Evolutionary conservation across 768 basidiomycete genomes (phyloP), one percentile per base, ranked within the genome.

Genomic region (Omphalotus guepiniiformis): DNA sequence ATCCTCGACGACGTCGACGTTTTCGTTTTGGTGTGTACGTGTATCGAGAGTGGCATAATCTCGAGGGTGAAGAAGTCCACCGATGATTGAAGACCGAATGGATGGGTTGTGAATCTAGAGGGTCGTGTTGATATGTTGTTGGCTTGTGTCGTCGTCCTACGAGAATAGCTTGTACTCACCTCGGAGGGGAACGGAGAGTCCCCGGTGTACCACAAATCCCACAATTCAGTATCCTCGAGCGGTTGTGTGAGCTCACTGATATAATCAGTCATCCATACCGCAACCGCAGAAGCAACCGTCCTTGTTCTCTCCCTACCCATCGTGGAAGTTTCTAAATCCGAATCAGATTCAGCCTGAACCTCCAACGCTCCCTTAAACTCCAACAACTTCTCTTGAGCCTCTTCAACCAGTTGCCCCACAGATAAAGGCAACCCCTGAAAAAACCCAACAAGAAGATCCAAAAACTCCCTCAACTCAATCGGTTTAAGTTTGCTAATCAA

Each of bases 191-290:
- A 85, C 1, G 81, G 76, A 2, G 77, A 70, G 5, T 64, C 58
- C 4, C 85, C 83, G 0, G 82, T 88, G 48, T 82, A 87, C 85
- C 85, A 90, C 7, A 88, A 62, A 47, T 84, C 80, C 79, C 83
- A 88, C 23, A 90, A 63, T 12, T 65, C 61, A 2, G 63, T 50
- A 4, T 74, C 71, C 46, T 85, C 83, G 0, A 80, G 66, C 3
- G 75, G 68, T 12, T 65, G 51, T 8, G 79, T 52, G 12, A 69
- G 62, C 6, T 61, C 60, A 42, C 82, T 85, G 53, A 83, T 63
- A 50, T 76, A 82, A 0, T 62, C 60, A 5, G 64, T 60, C 0
- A 87, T 50, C 82, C 79, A 83, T 6, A 72, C 65, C 0, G 73
- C 70, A 22, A 83, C 50, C 13, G 59, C 62, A 0, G 55, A 61